Evolutionary conservation across 176 grass and related monocot species (phyloP).

Genomic region (Hyparrhenia diplandra): DNA sequence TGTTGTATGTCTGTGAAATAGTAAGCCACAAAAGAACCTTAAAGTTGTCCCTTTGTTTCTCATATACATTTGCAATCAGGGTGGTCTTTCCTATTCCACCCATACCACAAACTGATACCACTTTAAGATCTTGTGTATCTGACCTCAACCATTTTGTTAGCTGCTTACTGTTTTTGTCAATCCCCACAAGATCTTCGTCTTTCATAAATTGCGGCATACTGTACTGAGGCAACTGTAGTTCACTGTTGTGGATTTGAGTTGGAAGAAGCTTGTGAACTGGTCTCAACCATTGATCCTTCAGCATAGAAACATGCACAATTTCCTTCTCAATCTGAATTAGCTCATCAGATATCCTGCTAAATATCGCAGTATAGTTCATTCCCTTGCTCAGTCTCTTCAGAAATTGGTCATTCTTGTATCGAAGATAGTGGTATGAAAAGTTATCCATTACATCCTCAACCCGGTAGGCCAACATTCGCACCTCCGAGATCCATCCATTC

Average conservation of each 20-base stretch:
- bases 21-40: not conserved
- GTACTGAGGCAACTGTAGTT: not conserved
- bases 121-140: not conserved
- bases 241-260: not conserved
- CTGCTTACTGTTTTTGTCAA: not conserved
- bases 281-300: constrained; percentile 17
- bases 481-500: constrained; percentile 21
- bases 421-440: constrained; percentile 13
- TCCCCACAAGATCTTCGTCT: constrained; percentile 1
- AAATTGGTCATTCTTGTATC: not conserved
- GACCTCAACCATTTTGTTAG: not conserved
- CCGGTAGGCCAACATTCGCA: constrained; percentile 3
- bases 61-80: constrained; percentile 5
- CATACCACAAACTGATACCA: constrained; percentile 31
- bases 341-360: constrained; percentile 7
- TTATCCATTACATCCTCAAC: constrained; percentile 19
- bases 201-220: constrained; percentile 11
- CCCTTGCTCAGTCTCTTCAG: not conserved
- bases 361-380: not conserved
- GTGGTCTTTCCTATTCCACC: constrained; percentile 34
- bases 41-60: not conserved
- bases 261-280: not conserved
- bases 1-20: not conserved
- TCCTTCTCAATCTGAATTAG: constrained; percentile 14
- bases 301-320: constrained; percentile 7